phyloP scores from a whole-genome alignment of 306 rosid species.

The Lathyrus oleraceus region DNA sequence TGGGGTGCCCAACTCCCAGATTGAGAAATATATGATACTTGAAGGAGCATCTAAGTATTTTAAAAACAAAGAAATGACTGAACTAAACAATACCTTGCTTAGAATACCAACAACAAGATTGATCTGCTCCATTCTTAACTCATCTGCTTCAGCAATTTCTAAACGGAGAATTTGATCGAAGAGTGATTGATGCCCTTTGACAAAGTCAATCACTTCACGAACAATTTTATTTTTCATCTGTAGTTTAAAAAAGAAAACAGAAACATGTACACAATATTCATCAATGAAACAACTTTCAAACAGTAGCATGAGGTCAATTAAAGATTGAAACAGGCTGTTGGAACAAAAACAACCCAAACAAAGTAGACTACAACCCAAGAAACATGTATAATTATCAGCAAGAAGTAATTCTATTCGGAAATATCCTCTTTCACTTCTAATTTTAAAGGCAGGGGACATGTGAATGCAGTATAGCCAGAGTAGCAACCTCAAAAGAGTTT shows the following conservation, averaged over 20 bases:
- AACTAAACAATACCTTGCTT: slow-evolving; percentile 68
- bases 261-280: slow-evolving; percentile 7
- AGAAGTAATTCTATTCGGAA: not conserved
- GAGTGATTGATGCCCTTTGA: slow-evolving; percentile 80
- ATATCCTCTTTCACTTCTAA: not conserved
- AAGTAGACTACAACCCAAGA: not conserved
- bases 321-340: slow-evolving; percentile 5
- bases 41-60: not conserved
- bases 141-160: slow-evolving; percentile 77
- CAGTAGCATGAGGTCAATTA: slow-evolving; percentile 3
- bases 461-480: not conserved
- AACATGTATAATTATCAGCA: slow-evolving; percentile 16
- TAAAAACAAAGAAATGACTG: slow-evolving; percentile 4
- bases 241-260: slow-evolving; percentile 14
- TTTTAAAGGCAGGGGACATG: slow-evolving; percentile 4
- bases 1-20: not conserved
- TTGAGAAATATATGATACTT: not conserved
- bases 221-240: slow-evolving; percentile 94
- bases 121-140: slow-evolving; percentile 77
- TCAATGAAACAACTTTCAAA: slow-evolving; percentile 3
- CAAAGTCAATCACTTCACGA: slow-evolving; percentile 83
- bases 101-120: slow-evolving; percentile 89
- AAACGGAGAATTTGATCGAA: slow-evolving; percentile 74
- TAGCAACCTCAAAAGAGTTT: not conserved
- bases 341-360: not conserved